Evolutionary conservation across 306 rosid genomes (phyloP), one percentile per base, ranked within the genome.

Genomic region (Fragaria vesca): DNA sequence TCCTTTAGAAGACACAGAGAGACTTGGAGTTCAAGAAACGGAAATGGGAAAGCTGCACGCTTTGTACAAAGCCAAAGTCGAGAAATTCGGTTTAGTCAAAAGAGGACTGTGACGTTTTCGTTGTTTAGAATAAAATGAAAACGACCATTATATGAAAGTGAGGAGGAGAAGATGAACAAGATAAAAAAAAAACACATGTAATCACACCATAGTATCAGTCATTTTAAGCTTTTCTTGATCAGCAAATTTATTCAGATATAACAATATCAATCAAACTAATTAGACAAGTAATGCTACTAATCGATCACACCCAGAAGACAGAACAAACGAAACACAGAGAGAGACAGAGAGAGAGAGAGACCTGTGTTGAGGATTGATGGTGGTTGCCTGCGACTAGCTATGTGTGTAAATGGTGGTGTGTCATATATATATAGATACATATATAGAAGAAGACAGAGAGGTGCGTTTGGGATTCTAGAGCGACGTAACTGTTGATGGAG

Each of bases 1-100:
- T 76, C 26, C 38, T 40, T 42, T 13, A 18, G 47, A 30, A 30
- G 34, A 7, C 46, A 51, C 8, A 51, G 30, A 55, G 55, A 73
- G 36, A 40, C 89, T 82, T 85, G 89, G 76, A 32, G 82, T 60
- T 15, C 89, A 85, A 85, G 84, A 55, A 77, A 86, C 72, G 57
- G 13, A 73, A 70, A 8, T 20, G 7, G 21, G 2, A 57, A 74
- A 42, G 43, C 45, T 48, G 6, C 47, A 36, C 26, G 46, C 70
- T 66, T 51, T 18, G 50, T 51, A 5, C 43, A 36, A 34, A 15
- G 48, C 66, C 69, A 32, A 15, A 65, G 38, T 28, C 7, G 10
- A 13, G 1, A 3, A 4, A 24, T 28, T 30, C 20, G 11, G 20
- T 28, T 62, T 12, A 5, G 11, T 13, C 7, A 12, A 28, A 30